phyloP scores from a whole-genome alignment of 2,329 filamentous ascomycete genomes.

The Arthrobotrys sphaeroides region DNA sequence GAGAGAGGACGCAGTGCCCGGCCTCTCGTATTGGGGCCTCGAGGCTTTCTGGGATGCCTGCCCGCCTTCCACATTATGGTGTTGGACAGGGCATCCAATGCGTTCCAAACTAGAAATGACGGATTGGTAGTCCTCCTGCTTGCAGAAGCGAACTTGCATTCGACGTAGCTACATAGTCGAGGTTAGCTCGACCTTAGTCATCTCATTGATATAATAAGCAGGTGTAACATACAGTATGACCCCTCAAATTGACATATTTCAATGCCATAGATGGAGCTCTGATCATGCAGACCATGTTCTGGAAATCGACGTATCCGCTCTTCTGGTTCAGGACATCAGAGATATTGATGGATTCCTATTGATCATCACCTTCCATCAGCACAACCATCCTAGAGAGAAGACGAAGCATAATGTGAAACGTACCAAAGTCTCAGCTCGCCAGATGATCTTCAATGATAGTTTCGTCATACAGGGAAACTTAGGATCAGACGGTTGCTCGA shows the following conservation, averaged over 20 bases:
- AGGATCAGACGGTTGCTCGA: slow-evolving; percentile 41
- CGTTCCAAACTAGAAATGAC: slow-evolving; percentile 25
- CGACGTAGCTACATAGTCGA: slow-evolving; percentile 44
- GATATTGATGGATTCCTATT: slow-evolving; percentile 37
- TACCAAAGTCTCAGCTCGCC: slow-evolving; percentile 50
- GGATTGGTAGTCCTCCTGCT: slow-evolving; percentile 35
- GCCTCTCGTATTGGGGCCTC: neutral
- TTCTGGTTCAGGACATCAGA: slow-evolving; percentile 40
- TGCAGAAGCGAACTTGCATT: slow-evolving; percentile 43
- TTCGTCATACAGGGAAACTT: slow-evolving; percentile 35
- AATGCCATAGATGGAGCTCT: slow-evolving; percentile 38
- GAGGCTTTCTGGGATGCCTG: slow-evolving; percentile 9
- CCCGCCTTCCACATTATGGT: slow-evolving; percentile 23
- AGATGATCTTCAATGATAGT: slow-evolving; percentile 40
- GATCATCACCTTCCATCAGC: neutral
- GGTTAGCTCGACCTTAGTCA: no score
- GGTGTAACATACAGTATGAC: slow-evolving; percentile 21
- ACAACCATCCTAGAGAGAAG: neutral
- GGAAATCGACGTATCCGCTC: slow-evolving; percentile 16
- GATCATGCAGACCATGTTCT: slow-evolving; percentile 49
- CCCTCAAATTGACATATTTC: slow-evolving; percentile 38
- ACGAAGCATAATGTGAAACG: neutral
- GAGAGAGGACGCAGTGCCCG: slow-evolving; percentile 24
- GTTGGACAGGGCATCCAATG: slow-evolving; percentile 42
- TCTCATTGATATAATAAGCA: neutral